Percentiles rank a stretch among this genome's conserved stretches.
Conservation (phyloP, 768 basidiomycete species). For the Fomitopsis serialis region DNA sequence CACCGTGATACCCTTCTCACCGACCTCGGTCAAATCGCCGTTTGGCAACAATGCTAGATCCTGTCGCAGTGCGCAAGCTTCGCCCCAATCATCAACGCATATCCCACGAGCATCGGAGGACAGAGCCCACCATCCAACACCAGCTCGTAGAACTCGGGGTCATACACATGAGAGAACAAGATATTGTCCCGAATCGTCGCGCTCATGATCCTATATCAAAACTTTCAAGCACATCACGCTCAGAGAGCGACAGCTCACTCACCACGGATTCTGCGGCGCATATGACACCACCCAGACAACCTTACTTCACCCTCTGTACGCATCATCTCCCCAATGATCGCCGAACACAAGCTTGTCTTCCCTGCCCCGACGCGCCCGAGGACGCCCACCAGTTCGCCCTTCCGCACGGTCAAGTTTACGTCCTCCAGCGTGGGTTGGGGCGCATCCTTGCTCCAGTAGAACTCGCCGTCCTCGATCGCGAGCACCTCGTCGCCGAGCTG, state of each 20-base stretch:
- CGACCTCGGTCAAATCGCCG: slow-evolving; percentile 82
- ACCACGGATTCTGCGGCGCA: slow-evolving; percentile 87
- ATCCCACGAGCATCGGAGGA: too few species aligned
- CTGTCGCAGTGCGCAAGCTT: slow-evolving; percentile 81
- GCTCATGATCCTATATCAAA: slow-evolving; percentile 66
- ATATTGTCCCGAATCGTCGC: slow-evolving; percentile 89
- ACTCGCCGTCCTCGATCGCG: slow-evolving; percentile 70
- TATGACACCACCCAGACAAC: slow-evolving; percentile 72
- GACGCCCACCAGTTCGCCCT: slow-evolving; percentile 81
- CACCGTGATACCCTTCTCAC: slow-evolving; percentile 61
- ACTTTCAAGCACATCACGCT: neutral
- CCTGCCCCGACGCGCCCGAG: slow-evolving; percentile 89
- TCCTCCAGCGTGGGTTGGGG: slow-evolving; percentile 65
- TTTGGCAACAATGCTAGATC: slow-evolving; percentile 77
- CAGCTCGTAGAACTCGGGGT: slow-evolving; percentile 75
- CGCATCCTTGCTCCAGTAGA: slow-evolving; percentile 65
- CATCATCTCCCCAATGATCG: slow-evolving; percentile 85
- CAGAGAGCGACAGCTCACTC: slow-evolving; percentile 8
- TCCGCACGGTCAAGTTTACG: slow-evolving; percentile 67
- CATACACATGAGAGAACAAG: slow-evolving; percentile 84
- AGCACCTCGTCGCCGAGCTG: slow-evolving; percentile 56
- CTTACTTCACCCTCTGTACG: slow-evolving; percentile 67
- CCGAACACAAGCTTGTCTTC: slow-evolving; percentile 78
- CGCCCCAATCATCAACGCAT: too few species aligned
- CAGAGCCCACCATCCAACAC: slow-evolving; percentile 64